phyloP scores from a whole-genome alignment of 257 asterid genomes.

The Marsdenia floribunda region DNA sequence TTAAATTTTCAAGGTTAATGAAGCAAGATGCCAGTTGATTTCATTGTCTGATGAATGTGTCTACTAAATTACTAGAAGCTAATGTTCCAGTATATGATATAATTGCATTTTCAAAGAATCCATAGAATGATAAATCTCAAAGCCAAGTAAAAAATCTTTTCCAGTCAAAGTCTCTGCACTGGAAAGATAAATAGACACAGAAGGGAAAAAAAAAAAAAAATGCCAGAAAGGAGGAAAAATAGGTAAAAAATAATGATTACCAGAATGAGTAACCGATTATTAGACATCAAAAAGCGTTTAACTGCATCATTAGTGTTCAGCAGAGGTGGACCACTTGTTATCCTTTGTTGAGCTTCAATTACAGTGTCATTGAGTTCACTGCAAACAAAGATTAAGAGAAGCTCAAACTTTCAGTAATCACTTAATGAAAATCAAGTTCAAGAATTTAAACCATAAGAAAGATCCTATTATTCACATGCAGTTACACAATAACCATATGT shows the following conservation, averaged over 20 bases:
- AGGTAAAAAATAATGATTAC: conserved; percentile 26
- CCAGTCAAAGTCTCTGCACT: neutral
- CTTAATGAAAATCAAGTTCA: neutral
- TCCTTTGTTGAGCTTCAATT: conserved; percentile 86
- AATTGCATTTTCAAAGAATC: neutral
- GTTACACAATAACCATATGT: neutral
- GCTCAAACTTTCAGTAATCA: neutral
- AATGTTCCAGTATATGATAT: neutral
- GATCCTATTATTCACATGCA: neutral
- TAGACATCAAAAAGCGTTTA: conserved; percentile 52
- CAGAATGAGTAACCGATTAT: conserved; percentile 80
- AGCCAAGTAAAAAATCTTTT: neutral
- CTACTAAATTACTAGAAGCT: neutral
- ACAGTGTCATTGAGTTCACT: conserved; percentile 93
- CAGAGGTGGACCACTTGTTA: conserved; percentile 63
- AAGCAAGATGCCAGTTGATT: neutral
- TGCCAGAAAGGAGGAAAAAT: neutral
- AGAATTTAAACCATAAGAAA: neutral
- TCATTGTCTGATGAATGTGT: neutral
- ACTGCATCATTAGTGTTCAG: conserved; percentile 54
- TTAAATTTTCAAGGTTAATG: too few species aligned
- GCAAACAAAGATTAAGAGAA: conserved; percentile 27
- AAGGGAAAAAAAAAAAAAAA: too few species aligned
- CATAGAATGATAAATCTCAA: neutral
- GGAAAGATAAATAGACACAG: neutral